A percentile compares a stretch with the other conserved stretches of the same genome.
phyloP scores from a whole-genome alignment of 2,329 filamentous ascomycete species.

The Colletotrichum kahawae region DNA sequence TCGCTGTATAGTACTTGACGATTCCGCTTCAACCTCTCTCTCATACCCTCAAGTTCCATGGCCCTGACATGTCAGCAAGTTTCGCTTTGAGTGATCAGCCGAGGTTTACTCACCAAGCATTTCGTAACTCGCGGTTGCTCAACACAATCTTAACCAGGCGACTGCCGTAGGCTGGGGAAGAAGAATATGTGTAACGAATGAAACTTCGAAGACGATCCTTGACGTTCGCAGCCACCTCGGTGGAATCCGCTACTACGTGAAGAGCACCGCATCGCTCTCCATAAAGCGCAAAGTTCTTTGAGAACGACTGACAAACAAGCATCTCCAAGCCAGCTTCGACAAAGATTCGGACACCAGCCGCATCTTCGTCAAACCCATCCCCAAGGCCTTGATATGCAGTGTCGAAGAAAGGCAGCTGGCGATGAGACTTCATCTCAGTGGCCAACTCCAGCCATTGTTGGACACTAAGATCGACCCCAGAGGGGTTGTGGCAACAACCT shows the following conservation, averaged over 20 bases:
- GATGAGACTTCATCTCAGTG: conserved; percentile 21
- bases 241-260: background rate
- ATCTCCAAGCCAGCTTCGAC: conserved; percentile 31
- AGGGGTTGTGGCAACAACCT: conserved; percentile 42
- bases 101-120: background rate
- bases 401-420: conserved; percentile 38
- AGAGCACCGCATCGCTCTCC: conserved; percentile 38
- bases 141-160: conserved; percentile 7
- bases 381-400: conserved; percentile 42
- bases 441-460: conserved; percentile 35
- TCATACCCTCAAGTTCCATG: background rate
- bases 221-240: background rate
- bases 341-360: conserved; percentile 31
- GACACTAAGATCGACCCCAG: conserved; percentile 34
- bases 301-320: conserved; percentile 39
- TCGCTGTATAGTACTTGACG: background rate
- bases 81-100: background rate
- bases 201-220: conserved; percentile 12
- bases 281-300: conserved; percentile 44
- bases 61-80: background rate
- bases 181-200: conserved; percentile 6
- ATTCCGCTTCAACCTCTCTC: background rate
- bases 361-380: conserved; percentile 35
- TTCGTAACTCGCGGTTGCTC: background rate
- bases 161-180: background rate